Conservation (phyloP, 2,329 filamentous ascomycete species). For the Xylariomycetidae sp. region DNA sequence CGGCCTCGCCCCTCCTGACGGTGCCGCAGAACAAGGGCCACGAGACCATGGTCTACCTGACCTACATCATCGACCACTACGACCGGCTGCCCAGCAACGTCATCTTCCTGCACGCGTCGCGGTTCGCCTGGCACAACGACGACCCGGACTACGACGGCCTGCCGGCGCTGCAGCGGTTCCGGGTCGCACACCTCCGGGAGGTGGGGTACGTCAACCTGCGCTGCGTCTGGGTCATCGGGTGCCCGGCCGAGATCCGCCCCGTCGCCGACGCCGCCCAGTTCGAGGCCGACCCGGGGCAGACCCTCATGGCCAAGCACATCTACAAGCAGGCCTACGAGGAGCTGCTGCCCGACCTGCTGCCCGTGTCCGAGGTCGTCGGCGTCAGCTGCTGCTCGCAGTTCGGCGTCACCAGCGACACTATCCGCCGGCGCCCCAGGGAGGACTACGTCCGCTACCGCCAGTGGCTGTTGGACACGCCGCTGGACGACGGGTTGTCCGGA, state of each 20-base stretch:
- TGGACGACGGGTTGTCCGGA: slow-evolving; percentile 52
- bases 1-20: slow-evolving; percentile 41
- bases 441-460: slow-evolving; percentile 54
- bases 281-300: slow-evolving; percentile 26
- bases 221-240: slow-evolving; percentile 55
- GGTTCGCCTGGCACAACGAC: slow-evolving; percentile 51
- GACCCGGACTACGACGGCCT: slow-evolving; percentile 51
- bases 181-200: slow-evolving; percentile 43
- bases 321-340: slow-evolving; percentile 39
- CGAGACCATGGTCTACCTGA: slow-evolving; percentile 51
- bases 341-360: slow-evolving; percentile 33
- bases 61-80: slow-evolving; percentile 47
- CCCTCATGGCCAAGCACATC: slow-evolving; percentile 35
- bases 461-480: slow-evolving; percentile 54
- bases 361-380: slow-evolving; percentile 46
- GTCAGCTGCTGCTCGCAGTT: slow-evolving; percentile 64
- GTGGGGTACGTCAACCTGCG: slow-evolving; percentile 58
- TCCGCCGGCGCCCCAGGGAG: slow-evolving; percentile 41
- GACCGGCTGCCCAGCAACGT: slow-evolving; percentile 37
- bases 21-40: slow-evolving; percentile 47
- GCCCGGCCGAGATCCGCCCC: slow-evolving; percentile 43
- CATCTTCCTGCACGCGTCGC: slow-evolving; percentile 42
- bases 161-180: slow-evolving; percentile 42
- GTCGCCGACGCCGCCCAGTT: slow-evolving; percentile 30
- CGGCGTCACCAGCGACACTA: slow-evolving; percentile 50